Evolutionary conservation across 495 filamentous ascomycete genomes (phyloP).

Genomic region (Lophiostoma macrostomum): DNA sequence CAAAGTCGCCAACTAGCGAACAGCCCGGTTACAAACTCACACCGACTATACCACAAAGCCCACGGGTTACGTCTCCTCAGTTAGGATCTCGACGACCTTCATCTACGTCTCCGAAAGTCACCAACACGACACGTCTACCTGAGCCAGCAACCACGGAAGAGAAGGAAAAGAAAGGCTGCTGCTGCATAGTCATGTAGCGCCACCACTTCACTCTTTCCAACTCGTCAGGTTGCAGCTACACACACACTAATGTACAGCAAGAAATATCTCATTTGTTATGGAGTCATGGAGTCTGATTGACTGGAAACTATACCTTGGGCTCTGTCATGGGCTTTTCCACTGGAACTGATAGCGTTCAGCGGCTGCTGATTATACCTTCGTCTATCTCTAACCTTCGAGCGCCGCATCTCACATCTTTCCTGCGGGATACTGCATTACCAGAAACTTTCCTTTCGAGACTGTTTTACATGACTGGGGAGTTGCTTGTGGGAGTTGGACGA

Average conservation of each 20-base stretch:
- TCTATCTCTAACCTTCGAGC: slow-evolving; percentile 1
- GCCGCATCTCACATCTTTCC: too few species aligned
- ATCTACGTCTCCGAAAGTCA: slow-evolving; percentile 12
- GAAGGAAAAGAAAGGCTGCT: slow-evolving; percentile 38
- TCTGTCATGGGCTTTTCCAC: neutral
- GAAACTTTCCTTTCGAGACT: too few species aligned
- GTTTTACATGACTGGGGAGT: too few species aligned
- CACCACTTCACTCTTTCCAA: slow-evolving; percentile 18
- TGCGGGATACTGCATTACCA: slow-evolving; percentile 16
- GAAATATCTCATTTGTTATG: slow-evolving; percentile 23
- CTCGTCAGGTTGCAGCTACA: slow-evolving; percentile 1
- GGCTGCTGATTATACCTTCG: slow-evolving; percentile 33
- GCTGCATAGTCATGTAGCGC: slow-evolving; percentile 43
- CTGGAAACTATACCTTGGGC: slow-evolving; percentile 7
- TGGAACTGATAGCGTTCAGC: slow-evolving; percentile 31
- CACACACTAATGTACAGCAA: slow-evolving; percentile 13
- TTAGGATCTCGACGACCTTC: slow-evolving; percentile 1
- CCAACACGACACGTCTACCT: slow-evolving; percentile 34
- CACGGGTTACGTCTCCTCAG: slow-evolving; percentile 19
- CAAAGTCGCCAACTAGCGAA: slow-evolving; percentile 40
- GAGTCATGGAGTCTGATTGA: too few species aligned
- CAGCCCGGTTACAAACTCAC: slow-evolving; percentile 42
- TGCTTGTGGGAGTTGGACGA: too few species aligned
- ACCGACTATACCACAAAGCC: slow-evolving; percentile 38
- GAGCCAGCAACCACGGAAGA: slow-evolving; percentile 35